Base-by-base conservation (phyloP, 1,284 basidiomycete genomes). In the Moesziomyces aphidis region DNA sequence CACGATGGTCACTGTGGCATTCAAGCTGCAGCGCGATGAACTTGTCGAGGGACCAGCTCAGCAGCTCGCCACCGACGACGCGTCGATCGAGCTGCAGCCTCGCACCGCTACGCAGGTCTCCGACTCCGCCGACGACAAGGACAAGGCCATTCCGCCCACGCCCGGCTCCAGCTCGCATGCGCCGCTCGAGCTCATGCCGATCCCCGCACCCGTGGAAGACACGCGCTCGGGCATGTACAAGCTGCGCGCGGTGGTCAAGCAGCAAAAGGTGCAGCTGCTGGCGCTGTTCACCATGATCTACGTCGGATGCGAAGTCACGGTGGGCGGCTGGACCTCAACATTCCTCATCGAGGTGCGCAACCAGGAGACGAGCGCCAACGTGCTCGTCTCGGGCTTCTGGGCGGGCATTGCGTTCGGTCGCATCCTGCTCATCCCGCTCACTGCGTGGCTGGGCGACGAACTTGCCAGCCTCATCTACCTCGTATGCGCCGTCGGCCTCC, bases 341-440 rank as follows among this genome's bases (percentile, higher is more conserved):
- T 79, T 55, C 57, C 42, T 79, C 23, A 61, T 70, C 28, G 60
- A 67, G 26, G 61, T 66, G 22, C 61, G 75, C 17, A 64, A 65
- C 54, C 50, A 60, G 17, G 39, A 36, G 6, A 46, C 61, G 4
- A 57, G 24, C 11, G 61, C 75, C 57, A 75, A 72, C 39, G 59
- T 60, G 7, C 61, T 79, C 57, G 76, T 79, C 26, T 75, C 71
- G 7, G 75, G 68, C 39, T 79, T 78, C 48, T 79, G 77, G 77
- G 77, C 44, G 4, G 77, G 77, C 2, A 61, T 79, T 36, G 72
- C 72, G 1, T 61, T 70, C 10, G 77, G 77, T 1, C 65, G 77
- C 5, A 62, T 79, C 49, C 57, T 76, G 10, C 60, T 79, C 39
- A 70, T 79, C 26, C 77, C 77, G 11, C 49, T 71, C 31, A 79